These are phyloP conservation scores for Puccinia horiana DNA, from an alignment of 1,284 basidiomycete genomes.

Conservation along the genomic window DNA sequence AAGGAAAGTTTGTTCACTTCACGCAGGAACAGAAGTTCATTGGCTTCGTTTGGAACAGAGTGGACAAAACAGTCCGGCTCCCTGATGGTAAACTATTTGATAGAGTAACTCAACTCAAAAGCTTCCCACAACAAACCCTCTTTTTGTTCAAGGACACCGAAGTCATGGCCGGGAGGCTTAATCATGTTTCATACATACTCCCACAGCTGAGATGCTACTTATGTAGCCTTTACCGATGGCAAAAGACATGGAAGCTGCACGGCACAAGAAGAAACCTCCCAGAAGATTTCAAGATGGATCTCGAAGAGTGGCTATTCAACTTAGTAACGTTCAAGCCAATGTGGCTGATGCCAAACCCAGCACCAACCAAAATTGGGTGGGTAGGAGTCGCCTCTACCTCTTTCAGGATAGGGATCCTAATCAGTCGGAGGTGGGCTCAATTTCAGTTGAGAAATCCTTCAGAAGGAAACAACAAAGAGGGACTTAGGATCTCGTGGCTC, in stretches of 20 bases:
- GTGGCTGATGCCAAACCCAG: not conserved
- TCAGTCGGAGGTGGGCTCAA: not conserved
- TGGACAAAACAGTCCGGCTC: not conserved
- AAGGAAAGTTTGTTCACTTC: not conserved
- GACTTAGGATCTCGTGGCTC: not conserved
- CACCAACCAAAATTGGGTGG: not conserved
- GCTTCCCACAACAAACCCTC: too few relatives aligned
- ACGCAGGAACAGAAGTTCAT: not conserved
- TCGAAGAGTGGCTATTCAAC: not conserved
- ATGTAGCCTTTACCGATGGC: not conserved
- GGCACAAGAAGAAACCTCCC: not conserved
- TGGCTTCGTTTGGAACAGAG: constrained; percentile 11
- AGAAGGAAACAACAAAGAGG: not conserved
- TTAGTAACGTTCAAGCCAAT: not conserved
- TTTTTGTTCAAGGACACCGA: not conserved
- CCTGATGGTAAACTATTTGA: not conserved
- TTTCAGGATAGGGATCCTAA: not conserved
- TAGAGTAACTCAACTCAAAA: not conserved
- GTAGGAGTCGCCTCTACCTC: not conserved
- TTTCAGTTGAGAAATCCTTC: not conserved
- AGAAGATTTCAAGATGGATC: not conserved
- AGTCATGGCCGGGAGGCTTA: not conserved
- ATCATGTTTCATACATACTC: not conserved
- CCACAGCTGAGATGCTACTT: constrained; percentile 9
- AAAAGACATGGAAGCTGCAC: not conserved